These are phyloP conservation scores for Rhizopogon roseolus DNA, from an alignment of 768 basidiomycete species.

Conservation along the genomic window DNA sequence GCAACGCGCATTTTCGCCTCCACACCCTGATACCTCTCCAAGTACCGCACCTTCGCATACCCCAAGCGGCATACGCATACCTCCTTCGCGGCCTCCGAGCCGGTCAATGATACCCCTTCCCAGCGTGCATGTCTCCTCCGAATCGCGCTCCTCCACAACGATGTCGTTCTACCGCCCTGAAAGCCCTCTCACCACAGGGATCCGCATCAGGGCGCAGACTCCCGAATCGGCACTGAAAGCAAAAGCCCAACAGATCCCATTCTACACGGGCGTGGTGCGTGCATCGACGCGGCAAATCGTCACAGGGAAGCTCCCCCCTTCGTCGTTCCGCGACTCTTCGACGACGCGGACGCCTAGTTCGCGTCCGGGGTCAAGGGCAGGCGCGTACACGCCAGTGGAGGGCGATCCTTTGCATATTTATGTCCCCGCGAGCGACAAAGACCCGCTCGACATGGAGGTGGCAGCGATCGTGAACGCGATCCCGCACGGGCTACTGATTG, in stretches of 20 bases:
- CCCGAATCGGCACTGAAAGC: slow-evolving; percentile 61
- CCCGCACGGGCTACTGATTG: slow-evolving; percentile 70
- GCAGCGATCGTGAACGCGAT: slow-evolving; percentile 71
- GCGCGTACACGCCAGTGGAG: slow-evolving; percentile 60
- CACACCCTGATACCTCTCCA: slow-evolving; percentile 44
- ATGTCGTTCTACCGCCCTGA: slow-evolving; percentile 64
- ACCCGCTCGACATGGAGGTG: slow-evolving; percentile 82
- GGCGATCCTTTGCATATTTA: slow-evolving; percentile 55
- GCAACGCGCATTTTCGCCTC: slow-evolving; percentile 60
- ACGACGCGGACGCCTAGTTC: slow-evolving; percentile 50
- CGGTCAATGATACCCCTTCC: slow-evolving; percentile 83
- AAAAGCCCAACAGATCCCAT: slow-evolving; percentile 53
- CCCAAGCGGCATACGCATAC: slow-evolving; percentile 37
- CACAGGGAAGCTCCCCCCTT: slow-evolving; percentile 54
- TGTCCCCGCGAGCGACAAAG: slow-evolving; percentile 57
- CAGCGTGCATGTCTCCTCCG: slow-evolving; percentile 60
- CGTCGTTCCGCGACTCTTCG: slow-evolving; percentile 66
- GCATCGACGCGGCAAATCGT: slow-evolving; percentile 31
- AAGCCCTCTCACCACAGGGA: slow-evolving; percentile 41
- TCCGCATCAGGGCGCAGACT: slow-evolving; percentile 55
- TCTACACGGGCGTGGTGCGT: slow-evolving; percentile 43
- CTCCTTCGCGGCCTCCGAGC: slow-evolving; percentile 72
- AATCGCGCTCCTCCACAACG: slow-evolving; percentile 66
- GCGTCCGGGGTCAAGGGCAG: slow-evolving; percentile 60
- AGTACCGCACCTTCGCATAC: slow-evolving; percentile 32